Evolutionary conservation across 768 basidiomycete species (phyloP).

Genomic region (Megacollybia marginata): DNA sequence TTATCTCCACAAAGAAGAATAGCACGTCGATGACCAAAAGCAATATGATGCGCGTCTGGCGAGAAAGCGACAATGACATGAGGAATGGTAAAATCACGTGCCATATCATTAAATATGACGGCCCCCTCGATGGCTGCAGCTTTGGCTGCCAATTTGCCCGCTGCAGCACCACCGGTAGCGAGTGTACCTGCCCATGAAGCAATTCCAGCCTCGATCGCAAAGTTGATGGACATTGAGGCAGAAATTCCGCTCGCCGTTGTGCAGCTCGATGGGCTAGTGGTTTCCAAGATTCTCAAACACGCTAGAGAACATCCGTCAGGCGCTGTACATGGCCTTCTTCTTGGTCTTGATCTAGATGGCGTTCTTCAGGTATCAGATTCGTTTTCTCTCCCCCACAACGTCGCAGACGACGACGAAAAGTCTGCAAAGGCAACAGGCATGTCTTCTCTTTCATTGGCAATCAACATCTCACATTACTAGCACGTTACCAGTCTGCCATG

Average conservation of each 20-base stretch:
- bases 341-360: conserved; percentile 91
- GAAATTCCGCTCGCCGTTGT: conserved; percentile 75
- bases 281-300: conserved; percentile 92
- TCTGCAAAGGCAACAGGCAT: conserved; percentile 39
- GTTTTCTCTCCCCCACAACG: conserved; percentile 73
- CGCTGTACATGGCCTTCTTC: conserved; percentile 76
- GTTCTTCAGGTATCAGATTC: conserved; percentile 87
- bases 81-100: neutral
- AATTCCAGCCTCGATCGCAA: conserved; percentile 89
- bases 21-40: conserved; percentile 77
- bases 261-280: conserved; percentile 84
- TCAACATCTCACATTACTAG: conserved; percentile 23
- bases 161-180: conserved; percentile 52
- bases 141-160: conserved; percentile 76
- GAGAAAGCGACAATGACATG: conserved; percentile 33
- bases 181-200: conserved; percentile 71
- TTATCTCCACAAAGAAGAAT: conserved; percentile 85
- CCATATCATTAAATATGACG: conserved; percentile 32
- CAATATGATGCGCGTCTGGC: conserved; percentile 66
- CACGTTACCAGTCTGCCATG: conserved; percentile 80
- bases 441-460: conserved; percentile 4
- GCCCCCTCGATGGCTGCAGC: conserved; percentile 90
- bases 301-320: conserved; percentile 68
- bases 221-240: conserved; percentile 89
- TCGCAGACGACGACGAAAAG: conserved; percentile 75